Conservation (phyloP, 2,329 filamentous ascomycete genomes). For the Apiospora koreana region DNA sequence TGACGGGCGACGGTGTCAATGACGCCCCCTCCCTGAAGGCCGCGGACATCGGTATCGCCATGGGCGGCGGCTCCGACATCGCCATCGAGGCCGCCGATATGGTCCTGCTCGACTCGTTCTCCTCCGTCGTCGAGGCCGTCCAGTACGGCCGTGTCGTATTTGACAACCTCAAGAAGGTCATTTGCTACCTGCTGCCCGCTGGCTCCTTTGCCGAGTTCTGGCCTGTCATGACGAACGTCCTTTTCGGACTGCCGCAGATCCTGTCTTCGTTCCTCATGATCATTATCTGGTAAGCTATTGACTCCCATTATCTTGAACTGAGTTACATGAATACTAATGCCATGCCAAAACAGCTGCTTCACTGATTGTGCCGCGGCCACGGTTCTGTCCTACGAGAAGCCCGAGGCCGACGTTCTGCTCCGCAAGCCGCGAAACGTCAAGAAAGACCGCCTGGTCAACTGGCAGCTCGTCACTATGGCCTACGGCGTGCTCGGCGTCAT, state of each 20-base stretch:
- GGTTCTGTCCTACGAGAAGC: constrained; percentile 73
- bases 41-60: constrained; percentile 81
- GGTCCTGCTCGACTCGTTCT: constrained; percentile 76
- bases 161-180: constrained; percentile 77
- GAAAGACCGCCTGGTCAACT: constrained; percentile 72
- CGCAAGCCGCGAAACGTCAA: constrained; percentile 68
- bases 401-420: constrained; percentile 73
- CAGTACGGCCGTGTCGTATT: constrained; percentile 75
- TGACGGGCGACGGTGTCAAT: constrained; percentile 87
- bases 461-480: constrained; percentile 70
- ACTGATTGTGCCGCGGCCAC: constrained; percentile 76
- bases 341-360: constrained; percentile 55
- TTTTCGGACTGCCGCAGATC: constrained; percentile 73
- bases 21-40: constrained; percentile 79
- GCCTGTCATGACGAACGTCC: constrained; percentile 73
- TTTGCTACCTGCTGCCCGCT: constrained; percentile 73
- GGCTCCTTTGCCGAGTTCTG: constrained; percentile 75
- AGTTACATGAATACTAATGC: constrained; percentile 18
- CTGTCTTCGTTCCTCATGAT: constrained; percentile 75
- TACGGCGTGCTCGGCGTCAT: constrained; percentile 71
- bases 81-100: constrained; percentile 82
- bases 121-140: constrained; percentile 71
- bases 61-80: constrained; percentile 80
- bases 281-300: constrained; percentile 54
- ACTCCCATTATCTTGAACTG: constrained; percentile 34